Percentiles rank a stretch among this genome's conserved stretches.
Evolutionary conservation across 345 rosid species (phyloP).

Genomic region (Gossypium arboreum): DNA sequence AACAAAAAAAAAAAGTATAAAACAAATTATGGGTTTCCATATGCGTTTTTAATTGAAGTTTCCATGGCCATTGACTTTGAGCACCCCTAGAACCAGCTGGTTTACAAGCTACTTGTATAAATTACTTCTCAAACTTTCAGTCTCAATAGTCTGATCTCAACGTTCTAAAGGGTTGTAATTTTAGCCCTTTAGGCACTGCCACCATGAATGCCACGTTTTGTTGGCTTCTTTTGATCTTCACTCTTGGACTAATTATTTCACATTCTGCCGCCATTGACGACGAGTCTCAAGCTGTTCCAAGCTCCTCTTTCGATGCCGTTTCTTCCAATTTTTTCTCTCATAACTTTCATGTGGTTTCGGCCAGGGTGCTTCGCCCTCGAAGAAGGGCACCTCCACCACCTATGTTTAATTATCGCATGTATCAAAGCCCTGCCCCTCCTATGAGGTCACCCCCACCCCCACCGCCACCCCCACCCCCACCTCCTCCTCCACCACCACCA

Average conservation of each 20-base stretch:
- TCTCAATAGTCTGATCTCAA: not conserved
- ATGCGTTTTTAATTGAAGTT: not conserved
- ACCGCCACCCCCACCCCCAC: not conserved
- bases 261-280: not conserved
- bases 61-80: not conserved
- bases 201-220: not conserved
- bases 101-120: not conserved
- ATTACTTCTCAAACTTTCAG: not conserved
- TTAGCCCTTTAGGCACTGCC: not conserved
- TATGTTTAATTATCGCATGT: not conserved
- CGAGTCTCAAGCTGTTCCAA: not conserved
- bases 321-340: not conserved
- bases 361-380: not conserved
- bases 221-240: not conserved
- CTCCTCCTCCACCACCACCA: not conserved
- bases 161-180: not conserved
- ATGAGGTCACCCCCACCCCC: not conserved
- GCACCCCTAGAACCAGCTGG: not conserved
- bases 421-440: conserved; percentile 11
- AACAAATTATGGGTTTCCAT: no score
- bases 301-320: not conserved
- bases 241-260: not conserved
- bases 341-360: conserved; percentile 2
- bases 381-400: conserved; percentile 5
- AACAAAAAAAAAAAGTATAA: not conserved